Base-by-base conservation (phyloP, 805 yeast genomes). In the Pichia occidentalis region DNA sequence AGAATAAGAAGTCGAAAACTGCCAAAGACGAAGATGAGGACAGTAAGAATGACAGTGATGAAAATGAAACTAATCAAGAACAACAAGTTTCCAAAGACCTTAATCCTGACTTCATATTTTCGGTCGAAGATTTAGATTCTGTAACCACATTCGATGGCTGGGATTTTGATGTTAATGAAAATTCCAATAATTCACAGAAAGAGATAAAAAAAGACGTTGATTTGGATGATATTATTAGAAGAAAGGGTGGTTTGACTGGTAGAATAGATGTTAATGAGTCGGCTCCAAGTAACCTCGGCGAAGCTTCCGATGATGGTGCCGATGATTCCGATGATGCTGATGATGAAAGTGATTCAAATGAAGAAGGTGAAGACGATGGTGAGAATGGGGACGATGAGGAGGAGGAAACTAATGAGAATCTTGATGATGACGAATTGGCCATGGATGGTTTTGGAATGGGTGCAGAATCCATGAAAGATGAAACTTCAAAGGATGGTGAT, bases 151-250 rank as follows among this genome's bases (percentile, higher is more conserved):
- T 80, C 37, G 76, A 73, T 40, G 95, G 95, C 4, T 87, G 97
- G 96, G 86, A 86, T 49, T 85, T 87, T 54, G 73, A 70, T 28
- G 75, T 74, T 38, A 75, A 71, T 26, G 21, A 18, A n/a, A n/a
- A n/a, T n/a, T n/a, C n/a, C 7, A n/a, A 26, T n/a, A 47, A 43
- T 4, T 44, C 38, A 25, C 36, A 24, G 7, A 51, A 47, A 16
- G 39, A 32, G 4, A 45, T 45, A 7, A 68, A 54, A 39, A 74
- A 71, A 45, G 85, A 79, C 44, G 95, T 86, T 7, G 95, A 90
- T 65, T 68, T 90, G 44, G 96, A 90, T 52, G 77, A 78, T 11
- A 90, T 90, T 37, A 83, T 90, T 49, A 77, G 80, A 63, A 73
- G 88, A 59, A 88, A 85, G 51, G 95, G 96, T 58, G 85, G 95